These are phyloP conservation scores for Agaricus subrufescens DNA, from an alignment of 768 basidiomycete genomes.

Conservation along the genomic window DNA sequence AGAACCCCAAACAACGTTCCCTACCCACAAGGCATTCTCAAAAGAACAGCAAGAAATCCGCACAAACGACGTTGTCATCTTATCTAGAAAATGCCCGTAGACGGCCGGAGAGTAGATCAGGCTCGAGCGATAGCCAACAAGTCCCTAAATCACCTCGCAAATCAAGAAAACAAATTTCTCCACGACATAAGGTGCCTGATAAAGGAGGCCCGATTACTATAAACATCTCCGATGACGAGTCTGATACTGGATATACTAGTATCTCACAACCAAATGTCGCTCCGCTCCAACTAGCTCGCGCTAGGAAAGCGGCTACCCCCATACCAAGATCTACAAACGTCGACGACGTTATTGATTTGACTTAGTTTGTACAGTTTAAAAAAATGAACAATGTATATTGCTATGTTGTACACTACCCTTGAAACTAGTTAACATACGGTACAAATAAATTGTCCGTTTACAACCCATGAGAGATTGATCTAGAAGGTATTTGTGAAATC, in stretches of 20 bases:
- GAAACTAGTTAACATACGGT: neutral
- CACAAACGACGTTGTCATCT: neutral
- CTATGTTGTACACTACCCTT: neutral
- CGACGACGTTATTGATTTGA: slow-evolving; percentile 4
- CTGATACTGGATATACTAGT: neutral
- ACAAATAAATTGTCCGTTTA: neutral
- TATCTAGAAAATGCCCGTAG: neutral
- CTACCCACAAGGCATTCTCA: neutral
- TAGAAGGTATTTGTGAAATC: slow-evolving; percentile 57
- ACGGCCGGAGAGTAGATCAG: neutral
- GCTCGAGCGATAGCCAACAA: neutral
- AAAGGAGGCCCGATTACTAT: neutral
- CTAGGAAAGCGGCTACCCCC: neutral
- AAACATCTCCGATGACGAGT: neutral
- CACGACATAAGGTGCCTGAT: neutral
- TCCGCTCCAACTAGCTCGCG: slow-evolving; percentile 6
- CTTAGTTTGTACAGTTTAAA: neutral
- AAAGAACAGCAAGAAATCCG: neutral
- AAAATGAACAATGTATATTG: neutral
- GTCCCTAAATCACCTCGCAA: slow-evolving; percentile 13
- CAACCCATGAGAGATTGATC: slow-evolving; percentile 10
- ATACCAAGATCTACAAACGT: neutral
- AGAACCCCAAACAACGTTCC: neutral
- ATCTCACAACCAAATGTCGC: neutral
- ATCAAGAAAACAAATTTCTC: slow-evolving; percentile 8